Conservation (phyloP, 2,329 filamentous ascomycete genomes). For the Fusarium chuoi region DNA sequence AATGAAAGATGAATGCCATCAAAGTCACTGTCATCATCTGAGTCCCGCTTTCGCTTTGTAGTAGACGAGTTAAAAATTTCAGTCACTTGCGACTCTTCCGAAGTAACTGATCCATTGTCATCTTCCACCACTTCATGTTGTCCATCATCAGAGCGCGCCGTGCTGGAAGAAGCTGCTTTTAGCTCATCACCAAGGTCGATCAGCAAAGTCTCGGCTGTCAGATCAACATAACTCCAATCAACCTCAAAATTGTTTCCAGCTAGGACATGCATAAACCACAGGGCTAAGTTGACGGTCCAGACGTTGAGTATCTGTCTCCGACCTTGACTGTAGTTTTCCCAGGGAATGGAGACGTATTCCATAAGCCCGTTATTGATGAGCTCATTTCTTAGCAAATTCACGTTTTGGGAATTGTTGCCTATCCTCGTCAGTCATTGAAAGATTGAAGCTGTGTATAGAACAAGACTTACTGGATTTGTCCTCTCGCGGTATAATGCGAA, state of each 20-base stretch:
- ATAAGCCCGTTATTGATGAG: conserved; percentile 23
- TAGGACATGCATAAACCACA: conserved; percentile 33
- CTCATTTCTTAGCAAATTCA: neutral
- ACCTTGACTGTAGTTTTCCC: conserved; percentile 10
- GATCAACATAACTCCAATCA: conserved; percentile 8
- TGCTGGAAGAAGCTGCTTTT: neutral
- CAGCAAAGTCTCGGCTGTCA: neutral
- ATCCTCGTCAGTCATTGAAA: neutral
- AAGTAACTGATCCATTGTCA: neutral
- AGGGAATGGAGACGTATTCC: conserved; percentile 30
- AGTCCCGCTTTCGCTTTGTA: neutral
- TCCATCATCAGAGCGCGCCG: neutral
- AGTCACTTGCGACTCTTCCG: neutral
- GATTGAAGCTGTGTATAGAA: neutral
- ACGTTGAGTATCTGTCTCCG: neutral
- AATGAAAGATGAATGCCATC: neutral
- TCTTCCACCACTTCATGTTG: neutral
- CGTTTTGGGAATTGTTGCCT: neutral
- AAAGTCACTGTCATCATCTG: neutral
- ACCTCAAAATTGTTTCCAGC: conserved; percentile 22
- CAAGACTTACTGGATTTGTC: neutral
- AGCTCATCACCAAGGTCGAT: too few relatives aligned
- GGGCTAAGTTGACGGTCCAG: conserved; percentile 25
- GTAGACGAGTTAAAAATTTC: neutral
- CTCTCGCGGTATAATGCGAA: neutral